phyloP scores from a whole-genome alignment of 73 alveolate species.

The Uronychia binucleata region DNA sequence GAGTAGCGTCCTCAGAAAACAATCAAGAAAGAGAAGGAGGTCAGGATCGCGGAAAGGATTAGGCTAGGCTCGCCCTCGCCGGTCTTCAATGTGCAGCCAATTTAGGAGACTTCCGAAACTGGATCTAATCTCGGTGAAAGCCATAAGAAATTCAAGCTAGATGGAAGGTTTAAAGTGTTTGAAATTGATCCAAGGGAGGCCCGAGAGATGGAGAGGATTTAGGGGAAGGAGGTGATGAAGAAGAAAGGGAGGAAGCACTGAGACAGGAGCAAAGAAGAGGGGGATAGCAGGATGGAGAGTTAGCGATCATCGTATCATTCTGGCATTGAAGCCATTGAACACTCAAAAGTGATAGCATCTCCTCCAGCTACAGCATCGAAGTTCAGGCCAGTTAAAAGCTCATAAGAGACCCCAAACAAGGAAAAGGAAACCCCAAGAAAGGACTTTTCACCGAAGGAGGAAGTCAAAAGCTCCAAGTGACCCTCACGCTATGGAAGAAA shows the following conservation, averaged over 20 bases:
- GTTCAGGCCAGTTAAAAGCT: not conserved
- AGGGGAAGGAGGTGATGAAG: not conserved
- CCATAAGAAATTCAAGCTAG: not conserved
- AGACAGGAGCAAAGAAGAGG: not conserved
- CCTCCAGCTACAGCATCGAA: no score
- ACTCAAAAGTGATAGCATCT: not conserved
- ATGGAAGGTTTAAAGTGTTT: not conserved
- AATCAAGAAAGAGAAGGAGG: not conserved
- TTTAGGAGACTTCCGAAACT: not conserved
- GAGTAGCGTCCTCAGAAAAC: not conserved
- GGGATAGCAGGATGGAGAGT: not conserved
- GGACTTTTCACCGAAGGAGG: not conserved
- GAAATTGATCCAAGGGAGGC: not conserved
- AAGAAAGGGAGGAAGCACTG: not conserved
- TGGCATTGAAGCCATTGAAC: not conserved
- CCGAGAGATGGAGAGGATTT: not conserved
- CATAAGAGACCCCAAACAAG: not conserved
- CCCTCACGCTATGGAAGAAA: not conserved
- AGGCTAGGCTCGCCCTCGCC: no score
- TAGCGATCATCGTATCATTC: not conserved
- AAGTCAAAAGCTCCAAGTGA: not conserved
- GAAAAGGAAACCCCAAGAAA: not conserved
- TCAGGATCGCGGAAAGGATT: no score
- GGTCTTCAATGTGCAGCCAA: not conserved
- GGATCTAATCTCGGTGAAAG: not conserved